Evolutionary conservation across 495 filamentous ascomycete species (phyloP).

Genomic region (Pyronema domesticum): DNA sequence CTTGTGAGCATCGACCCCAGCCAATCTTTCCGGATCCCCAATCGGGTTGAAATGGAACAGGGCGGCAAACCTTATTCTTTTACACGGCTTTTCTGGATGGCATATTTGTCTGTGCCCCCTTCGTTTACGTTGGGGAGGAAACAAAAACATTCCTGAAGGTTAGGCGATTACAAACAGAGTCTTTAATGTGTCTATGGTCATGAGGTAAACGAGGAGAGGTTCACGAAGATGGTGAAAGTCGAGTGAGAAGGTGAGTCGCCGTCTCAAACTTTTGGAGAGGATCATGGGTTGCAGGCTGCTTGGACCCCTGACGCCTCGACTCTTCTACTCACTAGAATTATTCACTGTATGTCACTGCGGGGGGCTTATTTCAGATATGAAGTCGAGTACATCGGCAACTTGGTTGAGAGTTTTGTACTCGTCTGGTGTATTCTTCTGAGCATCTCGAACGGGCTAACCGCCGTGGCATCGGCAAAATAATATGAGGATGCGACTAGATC

Average conservation of each 20-base stretch:
- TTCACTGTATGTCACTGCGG: neutral
- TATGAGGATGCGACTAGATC: neutral
- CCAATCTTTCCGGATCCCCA: constrained; percentile 1
- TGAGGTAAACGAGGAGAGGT: neutral
- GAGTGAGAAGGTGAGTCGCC: constrained; percentile 1
- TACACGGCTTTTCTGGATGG: constrained; percentile 24
- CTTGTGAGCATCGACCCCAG: constrained; percentile 11
- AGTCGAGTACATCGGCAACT: neutral
- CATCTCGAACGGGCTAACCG: neutral
- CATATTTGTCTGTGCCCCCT: constrained; percentile 20
- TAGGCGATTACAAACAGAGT: constrained; percentile 25
- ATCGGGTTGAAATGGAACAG: constrained; percentile 4
- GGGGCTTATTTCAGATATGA: neutral
- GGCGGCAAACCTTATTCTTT: constrained; percentile 4
- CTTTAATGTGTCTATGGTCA: constrained; percentile 1
- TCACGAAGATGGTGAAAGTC: neutral
- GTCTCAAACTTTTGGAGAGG: neutral
- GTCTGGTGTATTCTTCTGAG: constrained; percentile 11
- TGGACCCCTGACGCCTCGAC: neutral
- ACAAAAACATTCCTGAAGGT: constrained; percentile 23
- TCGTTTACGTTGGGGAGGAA: constrained; percentile 14
- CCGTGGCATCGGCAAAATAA: neutral
- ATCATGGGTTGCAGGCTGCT: neutral
- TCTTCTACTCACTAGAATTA: neutral
- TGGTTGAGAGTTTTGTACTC: constrained; percentile 23